Conservation (phyloP, 2,329 filamentous ascomycete genomes). For the Fusarium irregulare region DNA sequence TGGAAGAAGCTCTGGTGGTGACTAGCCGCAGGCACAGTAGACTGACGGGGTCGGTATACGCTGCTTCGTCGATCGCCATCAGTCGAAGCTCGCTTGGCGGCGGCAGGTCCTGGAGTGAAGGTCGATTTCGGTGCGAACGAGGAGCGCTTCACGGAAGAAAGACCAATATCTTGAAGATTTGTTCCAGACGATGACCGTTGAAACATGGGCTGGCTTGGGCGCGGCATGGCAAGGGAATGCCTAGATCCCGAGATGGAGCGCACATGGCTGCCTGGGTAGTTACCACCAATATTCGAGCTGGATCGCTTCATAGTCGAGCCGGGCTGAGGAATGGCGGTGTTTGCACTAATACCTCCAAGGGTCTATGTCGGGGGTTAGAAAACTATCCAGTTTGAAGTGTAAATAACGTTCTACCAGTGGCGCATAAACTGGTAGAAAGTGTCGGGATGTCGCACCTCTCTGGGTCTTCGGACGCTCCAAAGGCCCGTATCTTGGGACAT, state of each 20-base stretch:
- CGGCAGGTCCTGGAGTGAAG: constrained; percentile 63
- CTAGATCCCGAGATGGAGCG: constrained; percentile 86
- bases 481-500: constrained; percentile 91
- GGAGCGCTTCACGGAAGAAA: constrained; percentile 85
- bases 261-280: constrained; percentile 75
- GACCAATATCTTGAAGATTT: constrained; percentile 81
- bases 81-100: constrained; percentile 56
- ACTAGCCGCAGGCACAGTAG: constrained; percentile 72
- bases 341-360: constrained; percentile 83
- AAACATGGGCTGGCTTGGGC: constrained; percentile 89
- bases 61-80: constrained; percentile 78
- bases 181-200: constrained; percentile 84
- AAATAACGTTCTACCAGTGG: constrained; percentile 8
- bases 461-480: constrained; percentile 90
- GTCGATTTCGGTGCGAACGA: constrained; percentile 82
- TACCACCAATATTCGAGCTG: constrained; percentile 77
- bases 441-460: constrained; percentile 72
- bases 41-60: constrained; percentile 78
- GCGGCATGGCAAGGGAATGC: constrained; percentile 84
- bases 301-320: constrained; percentile 94
- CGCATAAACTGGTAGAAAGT: constrained; percentile 34
- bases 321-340: constrained; percentile 88
- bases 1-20: constrained; percentile 98
- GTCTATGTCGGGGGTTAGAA: constrained; percentile 68
- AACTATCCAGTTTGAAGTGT: not conserved